These are phyloP conservation scores for Opeltia flavorubescens DNA, from an alignment of 495 filamentous ascomycete genomes.

Conservation along the genomic window DNA sequence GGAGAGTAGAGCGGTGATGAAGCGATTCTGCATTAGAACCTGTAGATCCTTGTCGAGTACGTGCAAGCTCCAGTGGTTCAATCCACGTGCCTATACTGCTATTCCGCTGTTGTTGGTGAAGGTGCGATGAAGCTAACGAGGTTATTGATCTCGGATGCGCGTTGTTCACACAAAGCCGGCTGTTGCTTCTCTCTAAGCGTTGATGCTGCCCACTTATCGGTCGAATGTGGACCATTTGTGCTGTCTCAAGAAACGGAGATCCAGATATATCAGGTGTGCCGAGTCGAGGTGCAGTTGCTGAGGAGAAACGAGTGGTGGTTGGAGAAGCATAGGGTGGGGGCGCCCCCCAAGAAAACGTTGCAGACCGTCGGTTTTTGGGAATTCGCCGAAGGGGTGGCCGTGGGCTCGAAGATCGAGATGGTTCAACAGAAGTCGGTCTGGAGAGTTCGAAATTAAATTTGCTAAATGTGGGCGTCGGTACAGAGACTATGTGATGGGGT, in stretches of 20 bases:
- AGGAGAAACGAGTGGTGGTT: conserved; percentile 2
- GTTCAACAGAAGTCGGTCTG: not conserved
- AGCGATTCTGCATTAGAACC: not conserved
- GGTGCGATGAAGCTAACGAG: not conserved
- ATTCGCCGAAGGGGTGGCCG: not conserved
- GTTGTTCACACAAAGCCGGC: not conserved
- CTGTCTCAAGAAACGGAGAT: not conserved
- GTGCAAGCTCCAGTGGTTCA: not conserved
- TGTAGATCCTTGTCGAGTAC: not conserved
- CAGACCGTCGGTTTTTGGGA: not conserved
- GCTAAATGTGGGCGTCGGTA: conserved; percentile 9
- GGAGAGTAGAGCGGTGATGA: not conserved
- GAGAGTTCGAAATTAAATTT: conserved; percentile 15
- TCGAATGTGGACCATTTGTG: conserved; percentile 1
- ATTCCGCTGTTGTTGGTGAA: not conserved
- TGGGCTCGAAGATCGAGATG: conserved; percentile 2
- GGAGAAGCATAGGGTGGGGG: conserved; percentile 1
- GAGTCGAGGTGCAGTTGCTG: not conserved
- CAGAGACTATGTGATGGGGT: not conserved
- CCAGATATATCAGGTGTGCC: not conserved
- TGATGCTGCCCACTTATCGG: not conserved
- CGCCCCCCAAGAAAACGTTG: not conserved
- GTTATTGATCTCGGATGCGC: not conserved
- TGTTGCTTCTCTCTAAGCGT: not conserved
- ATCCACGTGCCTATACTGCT: not conserved